These are phyloP conservation scores for Fusarium circinatum DNA, from an alignment of 2,329 filamentous ascomycete genomes.

Conservation along the genomic window DNA sequence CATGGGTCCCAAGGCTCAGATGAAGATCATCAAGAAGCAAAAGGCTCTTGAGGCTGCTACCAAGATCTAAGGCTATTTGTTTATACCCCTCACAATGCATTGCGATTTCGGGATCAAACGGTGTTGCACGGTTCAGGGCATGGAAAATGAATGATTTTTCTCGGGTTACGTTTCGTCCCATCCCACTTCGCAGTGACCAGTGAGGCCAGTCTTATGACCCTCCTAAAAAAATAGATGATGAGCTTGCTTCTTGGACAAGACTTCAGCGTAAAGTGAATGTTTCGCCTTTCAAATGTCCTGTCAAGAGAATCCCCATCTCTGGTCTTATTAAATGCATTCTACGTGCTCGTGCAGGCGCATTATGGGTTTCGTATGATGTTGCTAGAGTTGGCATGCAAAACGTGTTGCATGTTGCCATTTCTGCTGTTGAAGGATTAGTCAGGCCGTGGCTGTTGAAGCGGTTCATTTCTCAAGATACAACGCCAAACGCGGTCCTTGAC, in stretches of 20 bases:
- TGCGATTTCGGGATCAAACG: constrained; percentile 53
- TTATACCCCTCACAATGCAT: constrained; percentile 54
- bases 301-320: background rate
- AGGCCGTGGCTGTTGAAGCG: background rate
- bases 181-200: constrained; percentile 44
- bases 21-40: constrained; percentile 82
- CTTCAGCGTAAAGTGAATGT: constrained; percentile 17
- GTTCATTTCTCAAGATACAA: background rate
- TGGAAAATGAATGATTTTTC: constrained; percentile 56
- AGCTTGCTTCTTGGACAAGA: constrained; percentile 43
- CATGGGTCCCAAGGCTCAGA: constrained; percentile 95
- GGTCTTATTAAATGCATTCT: background rate
- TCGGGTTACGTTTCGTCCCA: constrained; percentile 48
- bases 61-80: constrained; percentile 82
- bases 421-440: background rate
- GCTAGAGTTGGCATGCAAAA: background rate
- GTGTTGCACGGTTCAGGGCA: constrained; percentile 56
- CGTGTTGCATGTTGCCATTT: background rate
- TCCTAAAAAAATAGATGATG: constrained; percentile 53
- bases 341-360: background rate
- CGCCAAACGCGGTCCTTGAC: background rate
- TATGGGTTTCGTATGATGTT: background rate
- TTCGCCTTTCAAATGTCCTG: no score
- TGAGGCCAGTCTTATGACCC: constrained; percentile 44
- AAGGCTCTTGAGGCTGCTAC: constrained; percentile 94